Conservation (phyloP, 208 protist genomes). For the Balamuthia mandrillaris region DNA sequence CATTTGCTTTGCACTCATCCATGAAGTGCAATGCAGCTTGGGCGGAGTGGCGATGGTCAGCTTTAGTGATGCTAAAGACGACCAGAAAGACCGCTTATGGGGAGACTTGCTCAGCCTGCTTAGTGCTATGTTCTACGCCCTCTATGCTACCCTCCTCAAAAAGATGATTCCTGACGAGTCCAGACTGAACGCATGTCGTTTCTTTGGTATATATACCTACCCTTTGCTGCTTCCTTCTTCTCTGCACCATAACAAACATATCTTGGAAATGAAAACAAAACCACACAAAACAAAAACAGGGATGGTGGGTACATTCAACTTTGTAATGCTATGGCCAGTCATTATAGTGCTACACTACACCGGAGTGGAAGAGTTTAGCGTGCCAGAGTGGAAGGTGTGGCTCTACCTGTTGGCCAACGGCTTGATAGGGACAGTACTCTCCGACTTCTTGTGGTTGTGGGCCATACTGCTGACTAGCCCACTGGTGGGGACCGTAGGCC, state of each 20-base stretch:
- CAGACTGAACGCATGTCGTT: constrained; percentile 11
- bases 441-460: constrained; percentile 46
- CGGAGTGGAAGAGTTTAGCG: constrained; percentile 7
- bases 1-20: not conserved
- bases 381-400: not conserved
- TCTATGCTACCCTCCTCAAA: constrained; percentile 39
- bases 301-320: constrained; percentile 28
- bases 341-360: constrained; percentile 14
- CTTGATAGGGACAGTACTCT: constrained; percentile 44
- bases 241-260: not conserved
- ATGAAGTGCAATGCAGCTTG: not conserved
- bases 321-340: constrained; percentile 39
- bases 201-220: constrained; percentile 8
- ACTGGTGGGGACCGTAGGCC: constrained; percentile 43
- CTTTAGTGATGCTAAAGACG: not conserved
- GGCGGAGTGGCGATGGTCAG: constrained; percentile 17
- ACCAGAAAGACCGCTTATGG: not conserved
- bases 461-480: constrained; percentile 42
- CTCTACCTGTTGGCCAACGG: constrained; percentile 37
- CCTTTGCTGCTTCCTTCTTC: not conserved
- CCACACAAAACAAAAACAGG: not conserved
- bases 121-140: constrained; percentile 28
- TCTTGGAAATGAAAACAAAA: not conserved
- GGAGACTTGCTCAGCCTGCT: constrained; percentile 37
- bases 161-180: constrained; percentile 21